phyloP scores from a whole-genome alignment of 768 basidiomycete genomes.

The Galerina marginata region DNA sequence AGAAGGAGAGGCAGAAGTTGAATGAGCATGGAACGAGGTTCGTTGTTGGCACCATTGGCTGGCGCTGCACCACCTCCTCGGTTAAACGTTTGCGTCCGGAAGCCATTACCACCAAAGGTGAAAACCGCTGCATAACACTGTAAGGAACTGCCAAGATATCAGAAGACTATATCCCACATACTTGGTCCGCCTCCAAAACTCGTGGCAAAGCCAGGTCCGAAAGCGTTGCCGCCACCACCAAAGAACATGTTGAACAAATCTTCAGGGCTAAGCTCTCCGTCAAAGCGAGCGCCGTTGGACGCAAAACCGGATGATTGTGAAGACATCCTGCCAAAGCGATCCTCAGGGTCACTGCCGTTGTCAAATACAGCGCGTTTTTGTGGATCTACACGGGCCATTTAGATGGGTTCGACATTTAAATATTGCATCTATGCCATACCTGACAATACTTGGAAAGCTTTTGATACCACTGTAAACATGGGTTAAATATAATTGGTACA shows the following conservation, averaged over 20 bases:
- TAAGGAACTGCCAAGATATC: not conserved
- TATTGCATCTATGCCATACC: slow-evolving; percentile 42
- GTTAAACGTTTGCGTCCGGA: slow-evolving; percentile 55
- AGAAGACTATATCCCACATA: slow-evolving; percentile 26
- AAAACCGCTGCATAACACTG: slow-evolving; percentile 56
- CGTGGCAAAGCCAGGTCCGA: slow-evolving; percentile 50
- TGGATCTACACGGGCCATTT: slow-evolving; percentile 54
- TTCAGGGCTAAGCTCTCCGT: slow-evolving; percentile 91
- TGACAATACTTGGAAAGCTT: slow-evolving; percentile 95
- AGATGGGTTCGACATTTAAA: not conserved
- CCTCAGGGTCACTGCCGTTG: slow-evolving; percentile 88
- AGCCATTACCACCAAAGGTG: slow-evolving; percentile 85
- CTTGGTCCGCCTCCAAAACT: slow-evolving; percentile 64
- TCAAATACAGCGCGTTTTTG: slow-evolving; percentile 92
- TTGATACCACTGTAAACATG: slow-evolving; percentile 82
- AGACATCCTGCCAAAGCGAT: slow-evolving; percentile 74
- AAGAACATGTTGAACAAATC: slow-evolving; percentile 99
- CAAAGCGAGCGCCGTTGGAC: slow-evolving; percentile 64
- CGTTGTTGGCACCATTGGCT: slow-evolving; percentile 33
- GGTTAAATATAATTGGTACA: slow-evolving; percentile 11
- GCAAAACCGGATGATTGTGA: slow-evolving; percentile 58
- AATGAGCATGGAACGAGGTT: slow-evolving; percentile 66
- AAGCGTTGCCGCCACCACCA: slow-evolving; percentile 63
- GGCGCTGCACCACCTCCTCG: slow-evolving; percentile 20
- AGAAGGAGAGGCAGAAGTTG: slow-evolving; percentile 87